A percentile compares a stretch with the other conserved stretches of the same genome.
These are phyloP conservation scores for Venturia asperata DNA, from an alignment of 2,329 filamentous ascomycete species.

Conservation along the genomic window DNA sequence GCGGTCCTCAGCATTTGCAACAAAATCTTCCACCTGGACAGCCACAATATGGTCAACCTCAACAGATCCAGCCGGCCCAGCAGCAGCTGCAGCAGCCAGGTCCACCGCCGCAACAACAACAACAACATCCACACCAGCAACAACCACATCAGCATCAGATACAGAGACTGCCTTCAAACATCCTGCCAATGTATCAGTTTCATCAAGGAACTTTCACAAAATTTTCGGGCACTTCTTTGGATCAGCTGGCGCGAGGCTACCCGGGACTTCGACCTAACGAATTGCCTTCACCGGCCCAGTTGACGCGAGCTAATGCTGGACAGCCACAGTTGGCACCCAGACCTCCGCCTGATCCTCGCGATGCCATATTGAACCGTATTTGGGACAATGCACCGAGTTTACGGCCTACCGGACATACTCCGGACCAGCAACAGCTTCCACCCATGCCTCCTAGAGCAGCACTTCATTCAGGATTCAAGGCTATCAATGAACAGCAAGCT, in stretches of 20 bases:
- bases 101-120: slow-evolving; percentile 1
- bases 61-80: background rate
- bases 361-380: background rate
- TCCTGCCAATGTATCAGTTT: slow-evolving; percentile 17
- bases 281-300: slow-evolving; percentile 8
- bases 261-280: background rate
- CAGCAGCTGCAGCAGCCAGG: slow-evolving; percentile 10
- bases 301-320: slow-evolving; percentile 7
- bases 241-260: background rate
- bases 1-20: slow-evolving; percentile 10
- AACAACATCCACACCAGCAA: slow-evolving; percentile 1
- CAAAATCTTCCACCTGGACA: slow-evolving; percentile 8
- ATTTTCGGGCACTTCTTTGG: slow-evolving; percentile 8
- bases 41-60: slow-evolving; percentile 9
- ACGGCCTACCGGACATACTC: background rate
- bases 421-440: background rate
- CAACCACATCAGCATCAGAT: slow-evolving; percentile 6
- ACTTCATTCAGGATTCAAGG: slow-evolving; percentile 12
- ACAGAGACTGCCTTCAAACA: slow-evolving; percentile 14
- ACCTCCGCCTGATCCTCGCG: slow-evolving; percentile 14
- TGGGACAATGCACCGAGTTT: slow-evolving; percentile 7
- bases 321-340: slow-evolving; percentile 18
- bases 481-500: slow-evolving; percentile 15
- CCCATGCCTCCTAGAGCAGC: slow-evolving; percentile 1
- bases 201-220: slow-evolving; percentile 18